phyloP scores from a whole-genome alignment of 139 green algal species.

The Tetraselmis striata region DNA sequence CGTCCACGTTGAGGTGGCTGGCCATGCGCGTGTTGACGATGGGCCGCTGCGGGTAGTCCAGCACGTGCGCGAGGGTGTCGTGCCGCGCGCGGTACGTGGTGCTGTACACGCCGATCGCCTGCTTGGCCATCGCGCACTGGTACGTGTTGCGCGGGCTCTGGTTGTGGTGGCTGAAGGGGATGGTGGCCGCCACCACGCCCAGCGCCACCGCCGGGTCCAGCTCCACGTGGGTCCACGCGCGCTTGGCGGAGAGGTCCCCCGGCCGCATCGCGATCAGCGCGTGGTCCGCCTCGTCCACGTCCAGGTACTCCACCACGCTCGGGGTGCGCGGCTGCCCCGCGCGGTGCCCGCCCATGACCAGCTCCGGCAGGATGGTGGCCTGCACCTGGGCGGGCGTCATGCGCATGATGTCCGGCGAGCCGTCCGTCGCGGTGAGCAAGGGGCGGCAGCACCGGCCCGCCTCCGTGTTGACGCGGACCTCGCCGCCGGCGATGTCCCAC shows the following conservation, averaged over 20 bases:
- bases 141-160: constrained; percentile 94
- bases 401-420: constrained; percentile 41
- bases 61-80: constrained; percentile 77
- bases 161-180: constrained; percentile 99
- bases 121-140: constrained; percentile 91
- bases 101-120: constrained; percentile 89
- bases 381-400: constrained; percentile 12
- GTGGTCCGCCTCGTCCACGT: constrained; percentile 93
- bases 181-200: constrained; percentile 95
- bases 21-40: constrained; percentile 81
- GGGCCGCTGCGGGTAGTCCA: constrained; percentile 81
- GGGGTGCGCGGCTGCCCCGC: constrained; percentile 36
- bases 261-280: constrained; percentile 98
- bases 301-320: constrained; percentile 75
- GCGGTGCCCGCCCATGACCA: neutral
- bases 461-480: constrained; percentile 84
- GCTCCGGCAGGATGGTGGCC: neutral
- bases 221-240: constrained; percentile 94
- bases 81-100: constrained; percentile 78
- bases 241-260: constrained; percentile 42
- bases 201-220: constrained; percentile 98
- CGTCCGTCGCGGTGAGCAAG: constrained; percentile 84
- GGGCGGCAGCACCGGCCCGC: constrained; percentile 75
- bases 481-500: constrained; percentile 75
- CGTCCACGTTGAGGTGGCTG: constrained; percentile 80